Conservation (phyloP, 768 basidiomycete genomes). For the Phylloporus sp. region DNA sequence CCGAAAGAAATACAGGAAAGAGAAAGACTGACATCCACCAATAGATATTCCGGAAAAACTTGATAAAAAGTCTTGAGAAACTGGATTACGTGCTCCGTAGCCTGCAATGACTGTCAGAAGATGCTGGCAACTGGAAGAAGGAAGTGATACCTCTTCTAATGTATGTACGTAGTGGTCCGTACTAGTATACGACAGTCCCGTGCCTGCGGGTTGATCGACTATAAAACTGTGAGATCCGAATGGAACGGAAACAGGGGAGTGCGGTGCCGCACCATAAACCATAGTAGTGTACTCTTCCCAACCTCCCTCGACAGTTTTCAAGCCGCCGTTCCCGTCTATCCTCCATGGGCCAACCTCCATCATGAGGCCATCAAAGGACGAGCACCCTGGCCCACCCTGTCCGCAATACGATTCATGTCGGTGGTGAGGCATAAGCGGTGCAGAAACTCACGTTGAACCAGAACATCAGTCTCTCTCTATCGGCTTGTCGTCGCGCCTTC, state of each 20-base stretch:
- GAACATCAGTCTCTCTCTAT: conserved; percentile 84
- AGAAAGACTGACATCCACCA: conserved; percentile 65
- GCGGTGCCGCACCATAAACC: conserved; percentile 69
- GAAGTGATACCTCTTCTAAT: conserved; percentile 53
- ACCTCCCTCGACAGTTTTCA: conserved; percentile 75
- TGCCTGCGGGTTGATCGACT: conserved; percentile 99
- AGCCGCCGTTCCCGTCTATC: conserved; percentile 64
- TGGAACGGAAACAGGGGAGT: neutral
- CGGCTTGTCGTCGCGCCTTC: conserved; percentile 82
- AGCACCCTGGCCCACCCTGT: conserved; percentile 95
- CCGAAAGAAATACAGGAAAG: neutral
- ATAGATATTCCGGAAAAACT: conserved; percentile 84
- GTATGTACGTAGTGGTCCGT: conserved; percentile 83
- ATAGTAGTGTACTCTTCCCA: conserved; percentile 98
- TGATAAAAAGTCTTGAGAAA: conserved; percentile 86
- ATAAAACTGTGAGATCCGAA: conserved; percentile 10
- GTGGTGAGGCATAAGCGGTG: neutral
- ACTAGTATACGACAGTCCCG: conserved; percentile 86
- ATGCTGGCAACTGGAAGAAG: neutral
- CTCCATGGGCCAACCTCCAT: conserved; percentile 98
- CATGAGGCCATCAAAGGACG: conserved; percentile 94
- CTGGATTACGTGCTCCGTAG: conserved; percentile 69
- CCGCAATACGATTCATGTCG: neutral
- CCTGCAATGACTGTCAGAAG: conserved; percentile 39
- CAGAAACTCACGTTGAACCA: conserved; percentile 84